A percentile compares a stretch with the other conserved stretches of the same genome.
These are phyloP conservation scores for Pezicula neosporulosa DNA, from an alignment of 2,329 filamentous ascomycete species.

Conservation along the genomic window DNA sequence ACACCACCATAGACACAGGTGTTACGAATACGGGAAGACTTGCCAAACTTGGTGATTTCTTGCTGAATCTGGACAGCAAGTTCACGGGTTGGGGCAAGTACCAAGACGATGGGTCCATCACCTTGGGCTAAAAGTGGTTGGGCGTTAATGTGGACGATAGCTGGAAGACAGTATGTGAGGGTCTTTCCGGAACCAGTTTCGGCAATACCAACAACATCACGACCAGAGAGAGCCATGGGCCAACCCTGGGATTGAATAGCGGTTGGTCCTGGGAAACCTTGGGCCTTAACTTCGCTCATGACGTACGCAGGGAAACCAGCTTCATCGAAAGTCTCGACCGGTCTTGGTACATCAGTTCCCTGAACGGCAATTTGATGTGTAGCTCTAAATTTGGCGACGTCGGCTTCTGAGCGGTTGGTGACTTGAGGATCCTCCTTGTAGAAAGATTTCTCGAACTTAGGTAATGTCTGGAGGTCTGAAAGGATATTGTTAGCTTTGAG, in stretches of 20 bases:
- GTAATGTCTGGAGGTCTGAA: conserved; percentile 70
- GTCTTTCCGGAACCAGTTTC: conserved; percentile 99
- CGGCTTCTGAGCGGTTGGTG: conserved; percentile 65
- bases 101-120: conserved; percentile 93
- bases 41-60: conserved; percentile 98
- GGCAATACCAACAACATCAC: conserved; percentile 97
- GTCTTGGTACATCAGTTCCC: conserved; percentile 80
- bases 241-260: conserved; percentile 98
- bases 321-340: conserved; percentile 96
- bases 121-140: conserved; percentile 93
- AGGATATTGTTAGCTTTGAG: conserved; percentile 8
- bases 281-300: conserved; percentile 97
- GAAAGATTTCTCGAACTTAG: conserved; percentile 99
- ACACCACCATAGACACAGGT: conserved; percentile 99
- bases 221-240: conserved; percentile 98
- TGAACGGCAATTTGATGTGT: conserved; percentile 81
- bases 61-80: conserved; percentile 97
- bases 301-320: conserved; percentile 96
- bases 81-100: conserved; percentile 95
- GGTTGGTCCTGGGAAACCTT: conserved; percentile 90
- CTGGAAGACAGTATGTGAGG: conserved; percentile 93
- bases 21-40: conserved; percentile 96
- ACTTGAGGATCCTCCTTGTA: conserved; percentile 94
- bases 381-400: conserved; percentile 85
- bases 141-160: conserved; percentile 99